A percentile compares a stretch with the other conserved stretches of the same genome.
Evolutionary conservation across 2,329 filamentous ascomycete genomes (phyloP).

Genomic region (Berkeleyomyces rouxiae): DNA sequence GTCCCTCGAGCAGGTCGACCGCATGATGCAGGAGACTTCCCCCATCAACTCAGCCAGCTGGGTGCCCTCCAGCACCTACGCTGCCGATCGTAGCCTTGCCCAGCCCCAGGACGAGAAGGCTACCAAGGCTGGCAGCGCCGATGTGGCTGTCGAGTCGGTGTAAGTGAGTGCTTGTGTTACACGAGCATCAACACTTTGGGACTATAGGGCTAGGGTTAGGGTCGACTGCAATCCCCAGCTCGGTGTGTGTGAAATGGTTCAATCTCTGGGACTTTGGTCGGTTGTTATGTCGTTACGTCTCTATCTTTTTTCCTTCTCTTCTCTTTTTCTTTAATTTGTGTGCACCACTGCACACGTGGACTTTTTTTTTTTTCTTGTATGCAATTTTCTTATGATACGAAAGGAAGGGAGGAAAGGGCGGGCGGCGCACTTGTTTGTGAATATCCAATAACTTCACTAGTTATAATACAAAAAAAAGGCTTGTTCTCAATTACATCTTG

Average conservation of each 20-base stretch:
- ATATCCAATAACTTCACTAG: background rate
- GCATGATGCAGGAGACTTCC: slow-evolving; percentile 76
- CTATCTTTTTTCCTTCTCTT: background rate
- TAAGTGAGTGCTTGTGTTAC: background rate
- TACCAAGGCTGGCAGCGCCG: background rate
- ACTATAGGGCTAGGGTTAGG: background rate
- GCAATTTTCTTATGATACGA: background rate
- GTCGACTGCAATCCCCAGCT: background rate
- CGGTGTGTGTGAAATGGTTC: background rate
- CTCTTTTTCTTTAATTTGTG: background rate
- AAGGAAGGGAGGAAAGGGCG: background rate
- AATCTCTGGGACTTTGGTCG: background rate
- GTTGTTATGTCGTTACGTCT: background rate
- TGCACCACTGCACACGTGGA: background rate
- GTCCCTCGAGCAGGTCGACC: slow-evolving; percentile 64
- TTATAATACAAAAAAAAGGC: background rate
- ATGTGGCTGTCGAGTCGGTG: background rate
- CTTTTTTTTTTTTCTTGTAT: background rate
- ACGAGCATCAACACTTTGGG: background rate
- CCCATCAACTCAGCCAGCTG: slow-evolving; percentile 63
- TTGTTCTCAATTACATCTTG: background rate
- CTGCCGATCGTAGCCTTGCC: slow-evolving; percentile 23
- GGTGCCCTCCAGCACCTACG: slow-evolving; percentile 56
- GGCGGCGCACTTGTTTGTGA: background rate
- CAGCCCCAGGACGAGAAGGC: slow-evolving; percentile 4